Evolutionary conservation across 768 basidiomycete genomes (phyloP).

Genomic region (Amanita rubescens): DNA sequence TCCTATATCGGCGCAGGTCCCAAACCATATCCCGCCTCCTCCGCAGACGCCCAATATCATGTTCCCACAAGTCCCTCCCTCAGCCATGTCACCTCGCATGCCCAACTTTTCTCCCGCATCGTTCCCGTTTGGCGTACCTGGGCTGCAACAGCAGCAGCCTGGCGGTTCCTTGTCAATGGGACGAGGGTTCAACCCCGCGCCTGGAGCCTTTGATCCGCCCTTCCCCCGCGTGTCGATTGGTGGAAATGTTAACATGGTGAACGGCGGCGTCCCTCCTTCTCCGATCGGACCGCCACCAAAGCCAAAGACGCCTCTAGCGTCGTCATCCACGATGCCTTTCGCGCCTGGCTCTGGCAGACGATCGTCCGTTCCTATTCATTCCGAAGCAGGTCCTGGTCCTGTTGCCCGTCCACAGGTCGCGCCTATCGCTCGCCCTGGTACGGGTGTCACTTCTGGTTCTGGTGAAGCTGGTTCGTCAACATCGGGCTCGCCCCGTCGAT

Average conservation of each 20-base stretch:
- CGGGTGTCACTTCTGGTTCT: slow-evolving; percentile 20
- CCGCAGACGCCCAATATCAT: slow-evolving; percentile 37
- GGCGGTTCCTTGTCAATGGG: slow-evolving; percentile 33
- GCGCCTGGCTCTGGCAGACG: slow-evolving; percentile 44
- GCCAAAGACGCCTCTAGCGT: slow-evolving; percentile 29
- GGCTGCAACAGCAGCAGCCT: slow-evolving; percentile 31
- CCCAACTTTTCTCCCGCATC: slow-evolving; percentile 43
- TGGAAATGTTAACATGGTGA: slow-evolving; percentile 13
- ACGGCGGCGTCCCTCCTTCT: slow-evolving; percentile 20
- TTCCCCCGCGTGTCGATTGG: slow-evolving; percentile 37
- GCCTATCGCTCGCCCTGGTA: slow-evolving; percentile 62
- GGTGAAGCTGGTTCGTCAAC: slow-evolving; percentile 53
- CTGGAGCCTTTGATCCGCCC: slow-evolving; percentile 40
- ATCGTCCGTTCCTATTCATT: slow-evolving; percentile 25
- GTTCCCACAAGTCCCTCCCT: slow-evolving; percentile 39
- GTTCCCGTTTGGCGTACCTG: slow-evolving; percentile 43
- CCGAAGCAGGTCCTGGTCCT: slow-evolving; percentile 43
- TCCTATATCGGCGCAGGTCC: slow-evolving; percentile 41
- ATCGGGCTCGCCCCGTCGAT: slow-evolving; percentile 50
- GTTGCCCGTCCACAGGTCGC: slow-evolving; percentile 51
- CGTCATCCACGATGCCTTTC: slow-evolving; percentile 27
- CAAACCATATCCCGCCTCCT: slow-evolving; percentile 35
- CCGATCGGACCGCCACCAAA: slow-evolving; percentile 56
- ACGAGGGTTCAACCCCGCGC: slow-evolving; percentile 19
- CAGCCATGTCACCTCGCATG: slow-evolving; percentile 48